Percentiles rank a stretch among this genome's conserved stretches.
These are phyloP conservation scores for Jaltomata sinuosa DNA, from an alignment of 257 asterid genomes.

Conservation along the genomic window DNA sequence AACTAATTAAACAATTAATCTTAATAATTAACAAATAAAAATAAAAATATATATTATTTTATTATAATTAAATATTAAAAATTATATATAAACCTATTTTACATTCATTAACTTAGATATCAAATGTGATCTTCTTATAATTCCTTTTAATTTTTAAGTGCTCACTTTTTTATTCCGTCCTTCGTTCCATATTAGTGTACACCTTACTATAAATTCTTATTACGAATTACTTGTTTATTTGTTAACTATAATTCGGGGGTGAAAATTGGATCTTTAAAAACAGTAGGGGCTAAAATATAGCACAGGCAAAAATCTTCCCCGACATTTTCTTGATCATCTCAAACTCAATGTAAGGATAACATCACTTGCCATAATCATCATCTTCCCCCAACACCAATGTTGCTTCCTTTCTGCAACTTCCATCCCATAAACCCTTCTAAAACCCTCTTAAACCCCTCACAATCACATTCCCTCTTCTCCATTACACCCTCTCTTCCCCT, in stretches of 20 bases:
- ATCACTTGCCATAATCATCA: not conserved
- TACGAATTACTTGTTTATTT: too few species aligned
- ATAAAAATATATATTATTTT: not conserved
- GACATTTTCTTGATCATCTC: not conserved
- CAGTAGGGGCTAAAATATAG: not conserved
- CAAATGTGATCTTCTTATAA: too few species aligned
- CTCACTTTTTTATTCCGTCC: too few species aligned
- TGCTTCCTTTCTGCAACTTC: slow-evolving; percentile 14
- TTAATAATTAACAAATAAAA: not conserved
- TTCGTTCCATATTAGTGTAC: too few species aligned
- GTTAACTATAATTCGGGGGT: too few species aligned
- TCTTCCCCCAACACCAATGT: slow-evolving; percentile 6
- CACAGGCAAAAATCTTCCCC: too few species aligned
- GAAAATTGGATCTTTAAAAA: not conserved
- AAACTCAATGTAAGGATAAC: not conserved
- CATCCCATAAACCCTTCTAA: slow-evolving; percentile 9
- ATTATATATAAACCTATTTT: not conserved
- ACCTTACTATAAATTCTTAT: too few species aligned
- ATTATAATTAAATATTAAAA: not conserved
- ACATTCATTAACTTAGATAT: too few species aligned
- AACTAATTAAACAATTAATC: not conserved
- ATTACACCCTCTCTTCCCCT: slow-evolving; percentile 9
- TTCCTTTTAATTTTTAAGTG: too few species aligned
- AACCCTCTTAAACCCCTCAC: slow-evolving; percentile 21
- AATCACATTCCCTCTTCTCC: slow-evolving; percentile 6